Evolutionary conservation across 768 basidiomycete species (phyloP).

Genomic region (Tylopilus rubrobrunneus): DNA sequence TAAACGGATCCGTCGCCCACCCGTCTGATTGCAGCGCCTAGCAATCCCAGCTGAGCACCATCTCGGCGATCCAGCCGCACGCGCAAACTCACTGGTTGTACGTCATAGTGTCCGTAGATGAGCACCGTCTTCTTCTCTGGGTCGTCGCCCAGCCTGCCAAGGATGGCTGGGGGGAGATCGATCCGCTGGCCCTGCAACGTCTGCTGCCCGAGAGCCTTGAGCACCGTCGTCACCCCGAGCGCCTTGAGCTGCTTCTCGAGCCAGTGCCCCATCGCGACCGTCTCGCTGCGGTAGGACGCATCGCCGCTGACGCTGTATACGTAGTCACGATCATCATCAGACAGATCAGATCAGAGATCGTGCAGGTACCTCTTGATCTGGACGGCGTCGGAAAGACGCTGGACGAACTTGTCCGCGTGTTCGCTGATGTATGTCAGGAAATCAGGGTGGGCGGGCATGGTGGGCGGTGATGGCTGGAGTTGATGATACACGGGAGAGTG

Average conservation of each 20-base stretch:
- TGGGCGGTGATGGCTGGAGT: neutral
- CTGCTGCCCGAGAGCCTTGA: constrained; percentile 76
- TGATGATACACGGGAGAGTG: neutral
- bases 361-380: constrained; percentile 66
- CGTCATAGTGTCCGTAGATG: constrained; percentile 93
- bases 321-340: neutral
- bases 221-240: constrained; percentile 75
- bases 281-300: constrained; percentile 65
- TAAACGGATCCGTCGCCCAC: constrained; percentile 87
- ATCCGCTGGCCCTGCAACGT: constrained; percentile 66
- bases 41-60: too few species aligned
- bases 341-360: neutral
- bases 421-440: constrained; percentile 56
- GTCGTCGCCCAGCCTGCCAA: constrained; percentile 80
- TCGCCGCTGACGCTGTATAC: constrained; percentile 62
- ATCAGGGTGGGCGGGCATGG: constrained; percentile 34
- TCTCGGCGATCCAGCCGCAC: too few species aligned
- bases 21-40: constrained; percentile 59
- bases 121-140: constrained; percentile 90
- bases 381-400: constrained; percentile 76
- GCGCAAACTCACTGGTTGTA: constrained; percentile 69
- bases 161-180: constrained; percentile 75
- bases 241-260: constrained; percentile 66
- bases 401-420: constrained; percentile 71
- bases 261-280: constrained; percentile 84